Evolutionary conservation across 2,329 filamentous ascomycete species (phyloP), one percentile per base, ranked within the genome.

Genomic region (Botrytis sinoallii): DNA sequence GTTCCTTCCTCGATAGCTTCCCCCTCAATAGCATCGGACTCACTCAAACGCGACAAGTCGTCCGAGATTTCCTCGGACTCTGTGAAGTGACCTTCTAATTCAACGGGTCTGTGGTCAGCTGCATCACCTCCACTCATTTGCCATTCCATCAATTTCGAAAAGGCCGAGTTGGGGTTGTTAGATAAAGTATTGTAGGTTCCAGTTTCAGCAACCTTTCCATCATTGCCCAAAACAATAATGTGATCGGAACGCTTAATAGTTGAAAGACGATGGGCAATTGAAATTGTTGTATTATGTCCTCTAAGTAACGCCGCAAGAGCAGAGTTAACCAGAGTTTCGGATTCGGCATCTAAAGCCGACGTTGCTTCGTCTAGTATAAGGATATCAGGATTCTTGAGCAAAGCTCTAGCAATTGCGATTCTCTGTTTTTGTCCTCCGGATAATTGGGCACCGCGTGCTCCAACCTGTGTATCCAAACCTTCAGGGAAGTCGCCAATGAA

Each of bases 401-500:
- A 87, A 20, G 96, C 96, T 72, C 97, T 90, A 8, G 96, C 96
- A 82, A 99, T 99, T 55, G 96, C 96, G 79, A 99, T 98, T 76
- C 96, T 92, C 83, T 99, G 96, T 84, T 98, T 98, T 83, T 99
- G 96, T 0, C 96, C 96, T 70, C 96, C 96, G 14, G 94, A 98
- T 0, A 99, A 88, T 83, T 98, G 95, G 2, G 95, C 95, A 48
- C 96, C 96, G 77, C 96, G 89, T 25, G 95, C 92, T 71, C 97
- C 97, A 44, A 97, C 96, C 76, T 93, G 92, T 0, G 96, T 99
- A 80, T 99, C 95, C 10, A 99, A 88, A 7, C 96, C 96, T 74
- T 98, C 94, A 42, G 96, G 96, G 78, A 99, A 97, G 82, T 99
- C 96, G 81, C 92, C 92, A 82, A 99, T 97, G 81, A 99, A 99